Evolutionary conservation across 495 filamentous ascomycete genomes (phyloP).

Genomic region (Chaetomidium leptoderma): DNA sequence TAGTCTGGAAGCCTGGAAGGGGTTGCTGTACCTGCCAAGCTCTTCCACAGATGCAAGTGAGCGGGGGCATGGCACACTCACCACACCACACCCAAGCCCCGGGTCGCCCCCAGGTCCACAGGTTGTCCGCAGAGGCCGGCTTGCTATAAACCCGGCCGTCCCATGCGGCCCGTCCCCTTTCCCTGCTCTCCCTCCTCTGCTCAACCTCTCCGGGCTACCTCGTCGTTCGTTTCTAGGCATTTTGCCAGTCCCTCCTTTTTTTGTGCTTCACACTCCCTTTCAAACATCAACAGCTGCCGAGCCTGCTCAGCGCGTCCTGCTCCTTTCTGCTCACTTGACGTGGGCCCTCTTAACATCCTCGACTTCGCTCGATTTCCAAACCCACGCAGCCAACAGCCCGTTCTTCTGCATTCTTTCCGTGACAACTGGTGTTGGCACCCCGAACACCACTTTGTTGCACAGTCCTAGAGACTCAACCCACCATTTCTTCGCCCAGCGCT

Average conservation of each 20-base stretch:
- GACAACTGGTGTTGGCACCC: slow-evolving; percentile 14
- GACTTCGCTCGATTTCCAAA: neutral
- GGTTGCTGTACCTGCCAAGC: slow-evolving; percentile 11
- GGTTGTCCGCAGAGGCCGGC: too few relatives aligned
- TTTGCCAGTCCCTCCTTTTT: slow-evolving; percentile 18
- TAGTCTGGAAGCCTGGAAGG: neutral
- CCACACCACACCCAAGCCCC: slow-evolving; percentile 6
- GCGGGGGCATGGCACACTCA: neutral
- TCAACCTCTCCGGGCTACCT: slow-evolving; percentile 6
- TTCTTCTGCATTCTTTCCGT: slow-evolving; percentile 13
- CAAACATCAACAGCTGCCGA: slow-evolving; percentile 10
- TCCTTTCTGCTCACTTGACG: slow-evolving; percentile 12
- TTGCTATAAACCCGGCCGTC: slow-evolving; percentile 11
- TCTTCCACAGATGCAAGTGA: slow-evolving; percentile 5
- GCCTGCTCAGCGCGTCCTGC: slow-evolving; percentile 16
- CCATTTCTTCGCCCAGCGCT: neutral
- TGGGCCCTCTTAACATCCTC: slow-evolving; percentile 6
- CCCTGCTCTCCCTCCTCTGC: neutral
- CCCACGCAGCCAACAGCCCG: slow-evolving; percentile 3
- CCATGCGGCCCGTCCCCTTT: neutral
- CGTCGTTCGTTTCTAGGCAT: slow-evolving; percentile 10
- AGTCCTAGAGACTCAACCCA: slow-evolving; percentile 27
- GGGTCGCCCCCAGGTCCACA: neutral
- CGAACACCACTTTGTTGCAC: neutral
- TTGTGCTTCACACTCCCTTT: slow-evolving; percentile 9